A percentile compares a stretch with the other conserved stretches of the same genome.
phyloP scores from a whole-genome alignment of 2,329 filamentous ascomycete species.

The Fusarium musae region DNA sequence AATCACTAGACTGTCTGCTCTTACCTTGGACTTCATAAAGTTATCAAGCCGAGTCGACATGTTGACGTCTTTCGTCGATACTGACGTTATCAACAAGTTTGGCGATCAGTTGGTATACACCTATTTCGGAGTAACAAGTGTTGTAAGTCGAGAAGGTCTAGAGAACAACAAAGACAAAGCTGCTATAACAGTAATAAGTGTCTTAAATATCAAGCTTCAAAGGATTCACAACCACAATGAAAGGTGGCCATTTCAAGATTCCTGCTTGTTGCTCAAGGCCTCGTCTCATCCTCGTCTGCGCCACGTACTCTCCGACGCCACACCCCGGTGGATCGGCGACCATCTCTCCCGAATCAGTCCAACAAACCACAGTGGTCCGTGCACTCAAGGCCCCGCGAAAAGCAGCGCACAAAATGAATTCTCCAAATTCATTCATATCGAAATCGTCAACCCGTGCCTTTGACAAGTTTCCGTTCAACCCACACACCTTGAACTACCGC shows the following conservation, averaged over 20 bases:
- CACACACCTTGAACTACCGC: conserved; percentile 55
- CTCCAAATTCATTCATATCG: conserved; percentile 45
- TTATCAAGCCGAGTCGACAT: conserved; percentile 42
- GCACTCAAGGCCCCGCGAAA: conserved; percentile 44
- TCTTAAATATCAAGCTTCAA: neutral
- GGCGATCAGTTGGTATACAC: neutral
- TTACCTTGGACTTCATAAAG: conserved; percentile 42
- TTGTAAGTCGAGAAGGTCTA: neutral
- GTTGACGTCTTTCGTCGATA: neutral
- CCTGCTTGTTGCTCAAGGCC: neutral
- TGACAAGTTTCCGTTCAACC: conserved; percentile 44
- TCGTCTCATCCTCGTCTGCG: conserved; percentile 13
- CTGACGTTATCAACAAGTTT: neutral
- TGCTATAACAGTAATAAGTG: neutral
- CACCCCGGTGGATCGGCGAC: conserved; percentile 40
- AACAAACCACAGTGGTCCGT: conserved; percentile 38
- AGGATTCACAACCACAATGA: conserved; percentile 9
- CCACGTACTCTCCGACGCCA: conserved; percentile 29
- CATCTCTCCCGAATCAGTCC: conserved; percentile 29
- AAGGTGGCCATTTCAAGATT: conserved; percentile 39
- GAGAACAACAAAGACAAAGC: neutral
- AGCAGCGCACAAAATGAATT: conserved; percentile 49
- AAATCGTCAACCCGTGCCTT: conserved; percentile 43
- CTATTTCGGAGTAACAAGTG: neutral
- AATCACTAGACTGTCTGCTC: neutral